These are phyloP conservation scores for Geosmithia putterillii DNA, from an alignment of 2,329 filamentous ascomycete genomes.

Conservation along the genomic window DNA sequence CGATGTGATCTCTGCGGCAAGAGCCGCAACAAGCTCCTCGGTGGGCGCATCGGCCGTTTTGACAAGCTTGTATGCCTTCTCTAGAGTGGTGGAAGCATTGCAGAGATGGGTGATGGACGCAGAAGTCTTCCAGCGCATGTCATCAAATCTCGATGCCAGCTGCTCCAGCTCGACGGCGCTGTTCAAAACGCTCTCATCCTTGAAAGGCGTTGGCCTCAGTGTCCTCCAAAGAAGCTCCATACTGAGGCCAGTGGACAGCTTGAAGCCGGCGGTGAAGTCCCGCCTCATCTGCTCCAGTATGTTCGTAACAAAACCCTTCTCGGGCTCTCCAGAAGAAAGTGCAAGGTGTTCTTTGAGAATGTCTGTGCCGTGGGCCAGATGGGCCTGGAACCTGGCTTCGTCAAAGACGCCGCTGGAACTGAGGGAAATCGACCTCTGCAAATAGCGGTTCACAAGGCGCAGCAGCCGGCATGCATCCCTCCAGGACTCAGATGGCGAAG, in stretches of 20 bases:
- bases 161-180: conserved; percentile 38
- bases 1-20: conserved; percentile 36
- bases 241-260: conserved; percentile 60
- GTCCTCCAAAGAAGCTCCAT: conserved; percentile 71
- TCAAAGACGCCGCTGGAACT: conserved; percentile 36
- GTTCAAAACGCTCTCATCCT: conserved; percentile 29
- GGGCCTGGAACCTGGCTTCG: conserved; percentile 52
- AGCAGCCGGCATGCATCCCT: conserved; percentile 11
- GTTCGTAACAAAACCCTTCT: conserved; percentile 2
- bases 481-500: neutral
- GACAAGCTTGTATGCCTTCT: conserved; percentile 41
- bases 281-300: conserved; percentile 31
- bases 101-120: conserved; percentile 38
- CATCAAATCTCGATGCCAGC: conserved; percentile 48
- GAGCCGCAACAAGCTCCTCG: conserved; percentile 32
- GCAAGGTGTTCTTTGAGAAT: conserved; percentile 18
- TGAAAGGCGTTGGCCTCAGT: conserved; percentile 52
- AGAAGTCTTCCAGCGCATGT: conserved; percentile 44
- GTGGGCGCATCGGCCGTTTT: conserved; percentile 26
- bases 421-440: conserved; percentile 39
- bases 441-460: conserved; percentile 34
- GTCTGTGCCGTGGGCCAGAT: conserved; percentile 38
- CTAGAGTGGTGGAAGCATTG: conserved; percentile 40
- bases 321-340: neutral
- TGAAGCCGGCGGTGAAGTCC: conserved; percentile 58